A percentile compares a stretch with the other conserved stretches of the same genome.
phyloP scores from a whole-genome alignment of 257 asterid genomes.

The Solanum etuberosum region DNA sequence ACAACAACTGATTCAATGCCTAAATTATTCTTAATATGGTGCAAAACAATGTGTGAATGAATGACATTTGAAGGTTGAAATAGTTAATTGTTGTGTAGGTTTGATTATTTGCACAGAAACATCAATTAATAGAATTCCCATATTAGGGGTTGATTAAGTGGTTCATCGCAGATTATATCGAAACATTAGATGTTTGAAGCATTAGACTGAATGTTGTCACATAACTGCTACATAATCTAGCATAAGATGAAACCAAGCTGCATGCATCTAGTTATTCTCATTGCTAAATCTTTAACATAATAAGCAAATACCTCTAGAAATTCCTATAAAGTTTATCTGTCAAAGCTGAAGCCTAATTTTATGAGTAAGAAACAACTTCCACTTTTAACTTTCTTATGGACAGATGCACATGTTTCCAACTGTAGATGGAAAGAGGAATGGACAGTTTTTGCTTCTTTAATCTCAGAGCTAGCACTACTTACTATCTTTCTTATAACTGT shows the following conservation, averaged over 20 bases:
- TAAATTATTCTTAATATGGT: background rate
- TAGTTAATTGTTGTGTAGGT: background rate
- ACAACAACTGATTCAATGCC: background rate
- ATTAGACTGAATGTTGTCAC: background rate
- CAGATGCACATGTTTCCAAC: background rate
- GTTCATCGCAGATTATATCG: background rate
- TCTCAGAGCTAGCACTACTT: background rate
- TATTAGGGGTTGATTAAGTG: background rate
- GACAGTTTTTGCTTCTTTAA: background rate
- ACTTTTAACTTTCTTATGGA: background rate
- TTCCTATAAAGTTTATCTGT: background rate
- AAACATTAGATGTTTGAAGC: background rate
- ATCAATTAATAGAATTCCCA: background rate
- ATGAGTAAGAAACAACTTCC: background rate
- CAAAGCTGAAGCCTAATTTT: background rate
- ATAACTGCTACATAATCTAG: background rate
- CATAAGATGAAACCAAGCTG: background rate
- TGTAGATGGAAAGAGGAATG: background rate
- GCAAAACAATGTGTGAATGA: background rate
- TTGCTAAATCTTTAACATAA: background rate
- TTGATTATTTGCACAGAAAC: background rate
- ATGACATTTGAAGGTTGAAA: too few species aligned
- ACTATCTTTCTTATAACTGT: background rate
- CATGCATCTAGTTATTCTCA: background rate
- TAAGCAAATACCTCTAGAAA: background rate